Evolutionary conservation across 2,329 filamentous ascomycete species (phyloP).

Genomic region (Stagonosporopsis tanaceti): DNA sequence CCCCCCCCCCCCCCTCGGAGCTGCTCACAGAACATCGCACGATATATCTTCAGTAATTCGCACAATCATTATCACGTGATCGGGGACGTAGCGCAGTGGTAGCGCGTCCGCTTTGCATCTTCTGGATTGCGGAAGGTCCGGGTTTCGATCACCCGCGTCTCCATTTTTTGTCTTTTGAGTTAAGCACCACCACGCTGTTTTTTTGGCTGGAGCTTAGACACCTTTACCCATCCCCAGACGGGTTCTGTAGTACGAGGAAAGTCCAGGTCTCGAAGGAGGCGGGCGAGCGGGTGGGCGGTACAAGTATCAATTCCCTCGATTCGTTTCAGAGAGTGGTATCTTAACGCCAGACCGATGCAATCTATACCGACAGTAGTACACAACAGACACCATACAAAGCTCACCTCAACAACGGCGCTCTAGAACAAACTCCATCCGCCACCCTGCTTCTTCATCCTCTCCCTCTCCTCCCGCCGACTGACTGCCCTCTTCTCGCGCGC

Average conservation of each 20-base stretch:
- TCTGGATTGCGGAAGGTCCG: neutral
- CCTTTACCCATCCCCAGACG: too few relatives aligned
- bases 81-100: neutral
- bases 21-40: too few relatives aligned
- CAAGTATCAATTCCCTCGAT: too few relatives aligned
- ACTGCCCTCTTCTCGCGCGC: conserved; percentile 69
- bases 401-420: neutral
- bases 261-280: neutral
- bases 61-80: neutral
- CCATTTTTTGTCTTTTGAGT: neutral
- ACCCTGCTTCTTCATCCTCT: conserved; percentile 33
- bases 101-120: neutral
- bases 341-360: conserved; percentile 31
- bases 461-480: conserved; percentile 30
- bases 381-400: neutral
- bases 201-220: too few relatives aligned
- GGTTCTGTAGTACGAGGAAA: too few relatives aligned
- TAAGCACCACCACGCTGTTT: too few relatives aligned
- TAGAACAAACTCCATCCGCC: conserved; percentile 46
- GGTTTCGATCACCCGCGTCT: neutral
- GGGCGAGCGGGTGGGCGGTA: too few relatives aligned
- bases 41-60: too few relatives aligned
- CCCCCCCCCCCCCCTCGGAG: too few relatives aligned
- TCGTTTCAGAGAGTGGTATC: conserved; percentile 12
- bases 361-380: conserved; percentile 22